These are phyloP conservation scores for Colletotrichum sp. DNA, from an alignment of 2,329 filamentous ascomycete species.

Conservation along the genomic window DNA sequence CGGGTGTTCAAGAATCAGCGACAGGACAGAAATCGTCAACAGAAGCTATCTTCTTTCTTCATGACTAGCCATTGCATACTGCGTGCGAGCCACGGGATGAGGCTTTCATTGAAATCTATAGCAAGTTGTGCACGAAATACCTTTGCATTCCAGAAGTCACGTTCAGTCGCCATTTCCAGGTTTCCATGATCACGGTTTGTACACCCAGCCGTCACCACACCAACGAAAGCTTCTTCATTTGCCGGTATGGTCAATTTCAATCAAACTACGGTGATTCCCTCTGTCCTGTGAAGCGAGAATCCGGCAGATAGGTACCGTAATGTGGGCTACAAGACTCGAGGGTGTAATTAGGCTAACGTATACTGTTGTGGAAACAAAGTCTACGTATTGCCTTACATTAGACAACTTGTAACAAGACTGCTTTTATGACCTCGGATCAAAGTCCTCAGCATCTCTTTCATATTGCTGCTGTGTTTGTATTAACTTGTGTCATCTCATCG, in stretches of 20 bases:
- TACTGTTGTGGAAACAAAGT: background rate
- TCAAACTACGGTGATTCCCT: fast-evolving
- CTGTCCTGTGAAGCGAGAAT: background rate
- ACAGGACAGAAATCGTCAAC: fast-evolving
- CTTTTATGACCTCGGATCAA: fast-evolving
- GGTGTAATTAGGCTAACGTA: background rate
- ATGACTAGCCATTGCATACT: fast-evolving
- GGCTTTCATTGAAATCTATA: background rate
- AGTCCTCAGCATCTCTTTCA: background rate
- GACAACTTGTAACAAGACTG: background rate
- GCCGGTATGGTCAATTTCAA: background rate
- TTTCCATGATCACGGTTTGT: background rate
- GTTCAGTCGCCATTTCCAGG: background rate
- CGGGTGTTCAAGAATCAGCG: fast-evolving
- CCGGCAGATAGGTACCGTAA: background rate
- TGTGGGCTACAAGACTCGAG: background rate
- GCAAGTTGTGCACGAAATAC: background rate
- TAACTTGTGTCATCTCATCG: background rate
- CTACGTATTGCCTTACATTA: background rate
- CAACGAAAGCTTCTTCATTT: background rate
- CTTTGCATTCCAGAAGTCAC: background rate
- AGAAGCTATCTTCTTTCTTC: background rate
- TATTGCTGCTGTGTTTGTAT: background rate
- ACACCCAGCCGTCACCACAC: background rate
- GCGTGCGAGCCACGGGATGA: background rate